Percentiles rank a stretch among this genome's conserved stretches.
Evolutionary conservation across 306 rosid species (phyloP).

Genomic region (Pyrus pyrifolia): DNA sequence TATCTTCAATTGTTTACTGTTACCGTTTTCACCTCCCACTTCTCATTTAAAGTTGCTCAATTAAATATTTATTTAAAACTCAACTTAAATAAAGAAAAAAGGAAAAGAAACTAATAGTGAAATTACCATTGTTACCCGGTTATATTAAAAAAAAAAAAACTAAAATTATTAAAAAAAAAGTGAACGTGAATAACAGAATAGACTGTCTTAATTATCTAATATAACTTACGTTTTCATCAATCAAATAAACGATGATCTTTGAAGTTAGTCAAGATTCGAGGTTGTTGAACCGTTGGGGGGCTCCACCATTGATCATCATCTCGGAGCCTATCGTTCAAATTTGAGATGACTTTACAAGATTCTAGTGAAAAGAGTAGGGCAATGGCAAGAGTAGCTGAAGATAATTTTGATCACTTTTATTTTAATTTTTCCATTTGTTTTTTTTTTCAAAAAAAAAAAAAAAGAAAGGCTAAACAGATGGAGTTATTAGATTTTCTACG

Average conservation of each 20-base stretch:
- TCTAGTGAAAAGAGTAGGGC: background rate
- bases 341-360: background rate
- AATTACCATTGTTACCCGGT: no score
- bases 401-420: background rate
- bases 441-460: background rate
- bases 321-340: background rate
- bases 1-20: background rate
- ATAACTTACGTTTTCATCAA: no score
- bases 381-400: background rate
- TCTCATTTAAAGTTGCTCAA: background rate
- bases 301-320: background rate
- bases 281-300: background rate
- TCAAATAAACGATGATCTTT: background rate
- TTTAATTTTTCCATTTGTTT: background rate
- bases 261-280: background rate
- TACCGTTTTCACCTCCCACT: background rate
- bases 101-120: background rate
- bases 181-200: no score
- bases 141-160: no score
- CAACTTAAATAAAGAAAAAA: background rate
- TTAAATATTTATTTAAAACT: background rate
- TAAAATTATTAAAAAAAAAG: no score
- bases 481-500: constrained; percentile 27
- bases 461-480: background rate
- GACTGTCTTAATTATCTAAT: no score